Evolutionary conservation across 2,329 filamentous ascomycete genomes (phyloP).

Genomic region (Myrmaecium sp.): DNA sequence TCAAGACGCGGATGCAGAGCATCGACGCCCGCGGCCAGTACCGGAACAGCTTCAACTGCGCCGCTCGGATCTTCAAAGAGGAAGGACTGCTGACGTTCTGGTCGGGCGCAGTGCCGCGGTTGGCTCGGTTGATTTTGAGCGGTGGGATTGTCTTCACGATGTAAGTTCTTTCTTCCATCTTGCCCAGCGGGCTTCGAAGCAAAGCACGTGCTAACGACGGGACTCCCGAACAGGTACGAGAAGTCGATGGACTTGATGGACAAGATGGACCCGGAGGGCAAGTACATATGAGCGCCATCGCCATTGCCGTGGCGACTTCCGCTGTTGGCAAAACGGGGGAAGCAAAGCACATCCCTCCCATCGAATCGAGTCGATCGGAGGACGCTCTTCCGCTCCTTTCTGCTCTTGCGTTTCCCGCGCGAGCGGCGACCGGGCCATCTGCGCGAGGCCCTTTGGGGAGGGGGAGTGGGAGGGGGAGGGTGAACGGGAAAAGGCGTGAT

Average conservation of each 20-base stretch:
- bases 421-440: too few species aligned
- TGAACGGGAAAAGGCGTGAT: too few species aligned
- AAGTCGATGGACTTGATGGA: slow-evolving; percentile 86
- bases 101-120: slow-evolving; percentile 76
- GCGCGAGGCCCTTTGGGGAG: too few species aligned
- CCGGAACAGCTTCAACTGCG: slow-evolving; percentile 76
- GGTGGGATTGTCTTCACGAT: slow-evolving; percentile 97
- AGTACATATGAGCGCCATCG: slow-evolving; percentile 47
- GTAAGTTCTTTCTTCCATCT: slow-evolving; percentile 24
- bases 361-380: too few species aligned
- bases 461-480: too few species aligned
- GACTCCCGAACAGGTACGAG: slow-evolving; percentile 45
- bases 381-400: too few species aligned
- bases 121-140: slow-evolving; percentile 74
- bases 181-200: neutral
- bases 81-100: slow-evolving; percentile 85
- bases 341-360: too few species aligned
- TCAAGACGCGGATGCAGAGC: slow-evolving; percentile 98
- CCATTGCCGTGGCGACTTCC: too few species aligned
- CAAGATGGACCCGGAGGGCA: slow-evolving; percentile 61
- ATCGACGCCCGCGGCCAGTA: slow-evolving; percentile 69
- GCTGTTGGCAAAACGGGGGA: too few species aligned
- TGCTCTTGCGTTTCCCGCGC: too few species aligned
- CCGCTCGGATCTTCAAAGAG: slow-evolving; percentile 64
- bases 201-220: neutral